phyloP scores from a whole-genome alignment of 2,329 filamentous ascomycete genomes.

The Aspergillus hortae region DNA sequence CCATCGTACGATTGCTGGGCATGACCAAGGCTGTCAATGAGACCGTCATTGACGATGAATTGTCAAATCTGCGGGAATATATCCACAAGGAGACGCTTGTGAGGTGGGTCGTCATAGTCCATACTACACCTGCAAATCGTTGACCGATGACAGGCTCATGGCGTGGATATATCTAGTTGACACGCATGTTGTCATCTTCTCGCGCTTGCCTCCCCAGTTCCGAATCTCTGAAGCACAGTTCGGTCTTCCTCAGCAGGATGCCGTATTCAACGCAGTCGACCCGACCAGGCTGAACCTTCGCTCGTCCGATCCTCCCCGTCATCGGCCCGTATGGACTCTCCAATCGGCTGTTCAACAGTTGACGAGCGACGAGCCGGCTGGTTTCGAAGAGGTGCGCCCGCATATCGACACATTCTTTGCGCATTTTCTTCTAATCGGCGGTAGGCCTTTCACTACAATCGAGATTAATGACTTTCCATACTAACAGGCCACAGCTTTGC shows the following conservation, averaged over 20 bases:
- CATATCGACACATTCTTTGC: conserved; percentile 2
- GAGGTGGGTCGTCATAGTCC: not conserved
- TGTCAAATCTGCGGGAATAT: not conserved
- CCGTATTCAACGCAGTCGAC: not conserved
- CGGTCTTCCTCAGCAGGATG: not conserved
- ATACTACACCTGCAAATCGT: not conserved
- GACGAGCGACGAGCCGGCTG: not conserved
- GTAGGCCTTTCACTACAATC: not conserved
- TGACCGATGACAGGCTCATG: not conserved
- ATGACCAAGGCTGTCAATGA: not conserved
- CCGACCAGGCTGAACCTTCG: not conserved
- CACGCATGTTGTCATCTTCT: not conserved
- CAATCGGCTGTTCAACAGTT: not conserved
- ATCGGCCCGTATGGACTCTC: not conserved
- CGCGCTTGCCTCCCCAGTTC: not conserved
- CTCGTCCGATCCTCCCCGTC: not conserved
- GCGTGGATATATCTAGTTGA: conserved; percentile 2
- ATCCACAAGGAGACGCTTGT: conserved; percentile 2
- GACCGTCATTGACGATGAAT: not conserved
- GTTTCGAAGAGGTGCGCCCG: not conserved
- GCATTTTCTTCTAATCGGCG: not conserved
- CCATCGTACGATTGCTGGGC: not conserved
- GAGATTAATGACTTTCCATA: not conserved
- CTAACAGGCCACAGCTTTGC: not conserved
- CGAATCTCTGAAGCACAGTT: not conserved